Percentiles rank a stretch among this genome's conserved stretches.
These are phyloP conservation scores for Paratinospora sagittata DNA, from an alignment of 164 flowering plant species.

Conservation along the genomic window DNA sequence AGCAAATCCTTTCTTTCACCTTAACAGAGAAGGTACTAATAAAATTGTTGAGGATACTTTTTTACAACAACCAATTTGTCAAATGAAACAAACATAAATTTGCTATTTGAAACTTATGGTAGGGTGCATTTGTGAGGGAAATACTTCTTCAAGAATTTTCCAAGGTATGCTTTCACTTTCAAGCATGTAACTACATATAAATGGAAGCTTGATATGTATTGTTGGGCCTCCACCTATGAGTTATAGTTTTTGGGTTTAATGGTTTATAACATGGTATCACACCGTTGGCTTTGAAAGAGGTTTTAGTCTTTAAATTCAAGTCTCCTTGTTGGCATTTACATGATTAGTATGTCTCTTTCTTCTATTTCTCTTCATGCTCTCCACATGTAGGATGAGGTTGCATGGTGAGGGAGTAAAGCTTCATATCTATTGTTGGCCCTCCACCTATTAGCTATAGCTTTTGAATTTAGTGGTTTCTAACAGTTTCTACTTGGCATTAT, in stretches of 20 bases:
- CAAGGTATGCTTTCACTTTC: constrained; percentile 46
- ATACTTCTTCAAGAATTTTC: constrained; percentile 76
- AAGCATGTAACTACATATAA: not conserved
- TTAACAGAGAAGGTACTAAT: constrained; percentile 66
- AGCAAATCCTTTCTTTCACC: constrained; percentile 64
- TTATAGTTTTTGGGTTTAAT: too few relatives aligned
- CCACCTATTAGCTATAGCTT: too few relatives aligned
- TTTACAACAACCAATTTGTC: not conserved
- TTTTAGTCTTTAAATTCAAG: not conserved
- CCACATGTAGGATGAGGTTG: too few relatives aligned
- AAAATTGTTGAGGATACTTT: constrained; percentile 3
- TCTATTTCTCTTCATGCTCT: too few relatives aligned
- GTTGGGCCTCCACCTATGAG: too few relatives aligned
- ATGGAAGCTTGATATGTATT: not conserved
- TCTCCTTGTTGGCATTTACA: not conserved
- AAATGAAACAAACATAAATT: not conserved
- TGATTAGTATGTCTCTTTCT: too few relatives aligned
- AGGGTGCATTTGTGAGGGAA: constrained; percentile 90
- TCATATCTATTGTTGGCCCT: too few relatives aligned
- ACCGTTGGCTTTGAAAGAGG: too few relatives aligned
- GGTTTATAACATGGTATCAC: too few relatives aligned
- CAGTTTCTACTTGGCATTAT: not conserved
- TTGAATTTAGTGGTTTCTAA: too few relatives aligned
- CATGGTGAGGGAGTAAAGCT: too few relatives aligned
- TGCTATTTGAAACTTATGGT: constrained; percentile 19